These are phyloP conservation scores for Zymoseptoria tritici DNA, from an alignment of 2,329 filamentous ascomycete genomes.

Conservation along the genomic window DNA sequence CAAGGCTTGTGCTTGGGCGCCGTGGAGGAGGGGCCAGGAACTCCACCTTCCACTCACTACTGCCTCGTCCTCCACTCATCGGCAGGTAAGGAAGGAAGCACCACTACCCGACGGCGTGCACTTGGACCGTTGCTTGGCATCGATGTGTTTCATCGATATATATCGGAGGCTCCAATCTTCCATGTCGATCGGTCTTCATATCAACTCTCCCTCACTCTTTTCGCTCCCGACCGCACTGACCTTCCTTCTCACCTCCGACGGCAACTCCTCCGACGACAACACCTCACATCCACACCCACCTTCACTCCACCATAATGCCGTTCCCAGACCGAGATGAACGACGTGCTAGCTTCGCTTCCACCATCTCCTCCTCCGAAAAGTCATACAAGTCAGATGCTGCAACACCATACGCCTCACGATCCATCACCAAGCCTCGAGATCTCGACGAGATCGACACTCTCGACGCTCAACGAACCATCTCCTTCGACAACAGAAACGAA, in stretches of 20 bases:
- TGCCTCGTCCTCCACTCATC: too few species aligned
- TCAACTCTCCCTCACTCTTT: background rate
- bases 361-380: conserved; percentile 13
- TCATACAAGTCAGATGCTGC: background rate
- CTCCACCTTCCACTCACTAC: background rate
- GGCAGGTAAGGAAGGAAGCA: background rate
- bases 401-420: conserved; percentile 9
- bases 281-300: background rate
- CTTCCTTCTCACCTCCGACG: background rate
- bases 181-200: background rate
- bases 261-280: background rate
- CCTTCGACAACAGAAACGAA: conserved; percentile 9
- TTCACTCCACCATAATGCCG: background rate
- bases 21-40: background rate
- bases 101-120: background rate
- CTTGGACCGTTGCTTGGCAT: background rate
- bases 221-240: background rate
- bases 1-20: background rate
- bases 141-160: background rate
- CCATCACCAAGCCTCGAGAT: conserved; percentile 9
- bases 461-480: conserved; percentile 6
- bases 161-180: background rate
- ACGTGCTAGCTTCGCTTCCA: background rate
- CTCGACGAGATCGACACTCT: conserved; percentile 2
- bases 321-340: background rate